phyloP scores from a whole-genome alignment of 306 rosid genomes.

The Vachellia pachyceras region DNA sequence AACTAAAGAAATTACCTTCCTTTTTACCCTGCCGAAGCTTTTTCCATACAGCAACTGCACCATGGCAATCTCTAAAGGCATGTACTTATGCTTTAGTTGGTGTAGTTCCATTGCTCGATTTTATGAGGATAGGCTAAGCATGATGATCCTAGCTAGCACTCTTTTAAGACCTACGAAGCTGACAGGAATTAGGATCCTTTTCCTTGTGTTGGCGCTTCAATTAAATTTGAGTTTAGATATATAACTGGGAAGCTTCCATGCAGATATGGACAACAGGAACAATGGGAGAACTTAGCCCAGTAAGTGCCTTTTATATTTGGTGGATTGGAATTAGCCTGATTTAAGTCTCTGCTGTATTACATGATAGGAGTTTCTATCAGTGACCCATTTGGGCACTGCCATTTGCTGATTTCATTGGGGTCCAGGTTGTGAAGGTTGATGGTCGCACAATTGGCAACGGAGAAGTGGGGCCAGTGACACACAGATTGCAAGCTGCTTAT shows the following conservation, averaged over 20 bases:
- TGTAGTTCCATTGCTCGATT: slow-evolving; percentile 2
- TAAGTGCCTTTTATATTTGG: slow-evolving; percentile 40
- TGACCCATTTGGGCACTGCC: slow-evolving; percentile 1
- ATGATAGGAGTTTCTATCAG: slow-evolving; percentile 2
- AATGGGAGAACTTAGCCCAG: slow-evolving; percentile 93
- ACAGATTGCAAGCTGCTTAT: slow-evolving; percentile 70
- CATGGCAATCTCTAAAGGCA: no score
- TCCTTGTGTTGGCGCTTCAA: not conserved
- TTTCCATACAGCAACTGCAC: no score
- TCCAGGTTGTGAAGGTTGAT: slow-evolving; percentile 88
- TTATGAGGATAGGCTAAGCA: not conserved
- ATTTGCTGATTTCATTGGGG: not conserved
- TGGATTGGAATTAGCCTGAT: slow-evolving; percentile 12
- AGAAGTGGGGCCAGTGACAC: slow-evolving; percentile 75
- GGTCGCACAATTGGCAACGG: slow-evolving; percentile 85
- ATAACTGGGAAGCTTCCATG: slow-evolving; percentile 34
- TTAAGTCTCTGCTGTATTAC: not conserved
- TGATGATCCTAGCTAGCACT: not conserved
- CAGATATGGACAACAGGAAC: slow-evolving; percentile 95
- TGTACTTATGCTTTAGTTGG: not conserved
- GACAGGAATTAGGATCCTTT: not conserved
- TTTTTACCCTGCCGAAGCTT: no score
- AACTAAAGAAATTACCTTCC: no score
- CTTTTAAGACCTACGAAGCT: not conserved
- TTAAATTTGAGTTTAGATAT: slow-evolving; percentile 23